phyloP scores from a whole-genome alignment of 495 filamentous ascomycete species.

The Letharia columbiana region DNA sequence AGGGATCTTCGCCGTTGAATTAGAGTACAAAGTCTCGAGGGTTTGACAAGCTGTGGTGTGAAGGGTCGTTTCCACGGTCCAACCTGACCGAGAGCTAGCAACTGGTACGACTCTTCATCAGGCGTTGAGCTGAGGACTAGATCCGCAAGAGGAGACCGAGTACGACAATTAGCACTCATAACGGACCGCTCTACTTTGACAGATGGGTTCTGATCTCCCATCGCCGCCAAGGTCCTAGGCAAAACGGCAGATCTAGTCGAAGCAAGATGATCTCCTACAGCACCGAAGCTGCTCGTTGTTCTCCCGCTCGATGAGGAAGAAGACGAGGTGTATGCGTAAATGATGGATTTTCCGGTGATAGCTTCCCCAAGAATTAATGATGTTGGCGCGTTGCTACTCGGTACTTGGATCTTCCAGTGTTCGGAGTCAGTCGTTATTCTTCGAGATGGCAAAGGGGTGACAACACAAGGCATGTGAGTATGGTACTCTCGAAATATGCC shows the following conservation, averaged over 20 bases:
- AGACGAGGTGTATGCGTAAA: constrained; percentile 14
- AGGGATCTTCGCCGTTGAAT: constrained; percentile 16
- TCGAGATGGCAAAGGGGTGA: background rate
- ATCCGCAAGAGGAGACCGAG: constrained; percentile 5
- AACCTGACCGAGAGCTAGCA: constrained; percentile 15
- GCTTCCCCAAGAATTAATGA: background rate
- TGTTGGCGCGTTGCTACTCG: constrained; percentile 2
- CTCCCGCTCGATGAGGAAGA: constrained; percentile 19
- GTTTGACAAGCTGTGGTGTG: constrained; percentile 10
- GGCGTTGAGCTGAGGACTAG: constrained; percentile 13
- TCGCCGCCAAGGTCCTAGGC: background rate
- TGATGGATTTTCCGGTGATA: constrained; percentile 12
- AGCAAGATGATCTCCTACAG: constrained; percentile 18
- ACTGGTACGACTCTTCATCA: constrained; percentile 14
- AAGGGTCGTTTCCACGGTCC: constrained; percentile 5
- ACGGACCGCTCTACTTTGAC: background rate
- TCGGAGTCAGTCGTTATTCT: background rate
- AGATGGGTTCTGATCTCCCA: background rate
- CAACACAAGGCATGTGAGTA: background rate
- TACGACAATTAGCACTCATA: background rate
- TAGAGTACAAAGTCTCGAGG: constrained; percentile 6
- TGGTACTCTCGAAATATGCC: background rate
- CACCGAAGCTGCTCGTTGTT: constrained; percentile 18
- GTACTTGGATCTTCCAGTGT: constrained; percentile 4
- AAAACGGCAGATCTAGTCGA: constrained; percentile 8